phyloP scores from a whole-genome alignment of 139 green algal species.

The Chlorella sp. region DNA sequence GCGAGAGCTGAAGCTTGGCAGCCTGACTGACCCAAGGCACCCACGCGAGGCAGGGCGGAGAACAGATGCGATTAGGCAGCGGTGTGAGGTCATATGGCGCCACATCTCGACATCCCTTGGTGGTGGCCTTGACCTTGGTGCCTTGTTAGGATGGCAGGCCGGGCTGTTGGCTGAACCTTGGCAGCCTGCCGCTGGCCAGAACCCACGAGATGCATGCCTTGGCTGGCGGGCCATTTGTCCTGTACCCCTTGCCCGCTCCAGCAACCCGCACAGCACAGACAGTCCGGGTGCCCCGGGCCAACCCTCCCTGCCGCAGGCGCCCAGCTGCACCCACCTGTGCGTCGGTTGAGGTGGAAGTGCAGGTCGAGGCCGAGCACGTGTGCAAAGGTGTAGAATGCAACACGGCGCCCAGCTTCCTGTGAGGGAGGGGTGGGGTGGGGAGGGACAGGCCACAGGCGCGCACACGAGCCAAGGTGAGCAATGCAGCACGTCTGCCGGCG shows the following conservation, averaged over 20 bases:
- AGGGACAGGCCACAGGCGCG: background rate
- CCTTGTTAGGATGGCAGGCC: no score
- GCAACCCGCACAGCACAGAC: no score
- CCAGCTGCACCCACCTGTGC: conserved; percentile 55
- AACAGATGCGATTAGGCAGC: no score
- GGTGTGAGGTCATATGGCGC: no score
- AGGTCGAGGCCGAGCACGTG: conserved; percentile 52
- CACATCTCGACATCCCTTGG: no score
- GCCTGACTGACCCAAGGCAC: background rate
- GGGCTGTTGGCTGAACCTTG: no score
- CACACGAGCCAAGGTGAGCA: background rate
- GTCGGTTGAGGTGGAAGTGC: conserved; percentile 74
- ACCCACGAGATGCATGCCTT: background rate
- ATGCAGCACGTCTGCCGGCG: background rate
- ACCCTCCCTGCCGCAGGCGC: background rate
- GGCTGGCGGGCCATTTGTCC: no score
- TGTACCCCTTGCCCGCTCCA: no score
- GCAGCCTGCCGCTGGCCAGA: background rate
- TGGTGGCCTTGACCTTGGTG: no score
- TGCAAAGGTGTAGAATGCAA: conserved; percentile 48
- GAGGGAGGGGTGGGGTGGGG: background rate
- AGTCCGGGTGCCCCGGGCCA: background rate
- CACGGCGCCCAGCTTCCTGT: conserved; percentile 37
- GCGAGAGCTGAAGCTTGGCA: background rate
- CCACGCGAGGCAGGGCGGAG: no score